These are phyloP conservation scores for Macrophomina pseudophaseolina DNA, from an alignment of 2,329 filamentous ascomycete species.

Conservation along the genomic window DNA sequence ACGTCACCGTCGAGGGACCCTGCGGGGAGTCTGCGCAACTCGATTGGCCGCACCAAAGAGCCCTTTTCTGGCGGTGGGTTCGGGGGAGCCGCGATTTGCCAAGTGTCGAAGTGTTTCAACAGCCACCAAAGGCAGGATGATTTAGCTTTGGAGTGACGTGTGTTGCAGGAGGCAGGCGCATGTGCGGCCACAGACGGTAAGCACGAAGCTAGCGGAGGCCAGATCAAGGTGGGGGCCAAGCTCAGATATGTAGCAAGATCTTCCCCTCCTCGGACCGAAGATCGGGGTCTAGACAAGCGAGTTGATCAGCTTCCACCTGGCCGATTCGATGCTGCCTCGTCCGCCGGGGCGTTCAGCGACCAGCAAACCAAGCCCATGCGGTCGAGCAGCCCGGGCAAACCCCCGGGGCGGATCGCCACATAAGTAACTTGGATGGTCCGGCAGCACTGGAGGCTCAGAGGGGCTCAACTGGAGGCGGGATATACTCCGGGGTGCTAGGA, in stretches of 20 bases:
- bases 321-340: background rate
- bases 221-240: conserved; percentile 1
- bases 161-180: background rate
- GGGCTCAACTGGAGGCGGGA: background rate
- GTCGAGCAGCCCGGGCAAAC: too few relatives aligned
- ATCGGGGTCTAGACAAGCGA: background rate
- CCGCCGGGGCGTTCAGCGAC: background rate
- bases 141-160: background rate
- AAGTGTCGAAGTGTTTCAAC: background rate
- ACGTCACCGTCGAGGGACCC: background rate
- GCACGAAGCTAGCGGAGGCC: background rate
- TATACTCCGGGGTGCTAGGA: background rate
- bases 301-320: background rate
- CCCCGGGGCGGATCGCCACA: too few relatives aligned
- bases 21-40: background rate
- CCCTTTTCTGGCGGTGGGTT: background rate
- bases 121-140: background rate
- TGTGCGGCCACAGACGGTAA: background rate
- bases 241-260: conserved; percentile 2
- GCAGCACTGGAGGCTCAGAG: too few relatives aligned
- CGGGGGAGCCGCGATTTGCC: background rate
- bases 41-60: background rate
- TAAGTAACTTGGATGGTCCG: too few relatives aligned
- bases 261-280: conserved; percentile 10
- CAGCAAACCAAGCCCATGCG: too few relatives aligned